Evolutionary conservation across 2,329 filamentous ascomycete species (phyloP).

Genomic region (Bipolaris zeicola): DNA sequence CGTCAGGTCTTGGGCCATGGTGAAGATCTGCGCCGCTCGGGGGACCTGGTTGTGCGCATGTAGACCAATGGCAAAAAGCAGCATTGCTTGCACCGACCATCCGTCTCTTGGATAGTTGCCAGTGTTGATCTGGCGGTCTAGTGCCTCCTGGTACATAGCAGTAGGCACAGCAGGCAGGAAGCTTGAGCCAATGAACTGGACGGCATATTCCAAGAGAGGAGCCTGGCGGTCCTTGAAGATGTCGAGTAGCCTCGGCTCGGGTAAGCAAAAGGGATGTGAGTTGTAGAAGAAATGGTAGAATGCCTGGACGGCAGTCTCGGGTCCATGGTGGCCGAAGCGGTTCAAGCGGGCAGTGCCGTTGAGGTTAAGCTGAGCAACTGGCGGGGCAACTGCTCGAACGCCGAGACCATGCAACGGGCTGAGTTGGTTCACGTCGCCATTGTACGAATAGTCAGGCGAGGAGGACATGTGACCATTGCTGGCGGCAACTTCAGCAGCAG

Average conservation of each 20-base stretch:
- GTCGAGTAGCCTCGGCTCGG: conserved; percentile 49
- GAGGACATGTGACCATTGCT: conserved; percentile 34
- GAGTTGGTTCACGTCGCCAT: conserved; percentile 34
- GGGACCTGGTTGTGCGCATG: conserved; percentile 76
- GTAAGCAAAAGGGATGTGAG: conserved; percentile 63
- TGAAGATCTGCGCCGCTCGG: conserved; percentile 70
- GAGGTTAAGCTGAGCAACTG: conserved; percentile 39
- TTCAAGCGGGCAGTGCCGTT: conserved; percentile 40
- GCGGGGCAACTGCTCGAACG: conserved; percentile 25
- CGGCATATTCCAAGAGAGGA: conserved; percentile 58
- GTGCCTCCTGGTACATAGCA: conserved; percentile 51
- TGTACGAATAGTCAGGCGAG: conserved; percentile 42
- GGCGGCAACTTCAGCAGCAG: conserved; percentile 19
- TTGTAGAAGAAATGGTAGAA: conserved; percentile 59
- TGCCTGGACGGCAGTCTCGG: conserved; percentile 38
- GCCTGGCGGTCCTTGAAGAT: conserved; percentile 49
- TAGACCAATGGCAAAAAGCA: conserved; percentile 76
- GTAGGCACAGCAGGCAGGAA: conserved; percentile 56
- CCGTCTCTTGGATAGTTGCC: conserved; percentile 43
- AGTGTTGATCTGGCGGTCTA: conserved; percentile 40
- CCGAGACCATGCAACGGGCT: conserved; percentile 30
- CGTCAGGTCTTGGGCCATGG: conserved; percentile 71
- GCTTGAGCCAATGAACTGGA: conserved; percentile 63
- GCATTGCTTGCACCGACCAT: conserved; percentile 75
- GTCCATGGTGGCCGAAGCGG: conserved; percentile 35